These are phyloP conservation scores for Apodospora peruviana DNA, from an alignment of 495 filamentous ascomycete genomes.

Conservation along the genomic window DNA sequence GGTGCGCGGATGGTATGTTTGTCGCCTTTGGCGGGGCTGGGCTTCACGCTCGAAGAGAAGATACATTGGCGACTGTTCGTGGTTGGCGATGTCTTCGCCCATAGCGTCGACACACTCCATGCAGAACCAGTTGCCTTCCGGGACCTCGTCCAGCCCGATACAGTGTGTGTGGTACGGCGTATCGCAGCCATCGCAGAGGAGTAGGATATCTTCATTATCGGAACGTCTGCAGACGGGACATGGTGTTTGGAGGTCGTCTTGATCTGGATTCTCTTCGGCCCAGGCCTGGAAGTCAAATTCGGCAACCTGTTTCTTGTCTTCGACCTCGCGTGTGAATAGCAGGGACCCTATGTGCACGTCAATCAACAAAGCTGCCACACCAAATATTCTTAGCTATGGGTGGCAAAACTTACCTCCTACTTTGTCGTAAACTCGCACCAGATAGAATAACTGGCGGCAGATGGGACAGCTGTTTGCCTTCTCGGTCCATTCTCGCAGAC, in stretches of 20 bases:
- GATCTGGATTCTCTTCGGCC: constrained; percentile 66
- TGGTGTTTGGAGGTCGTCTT: constrained; percentile 57
- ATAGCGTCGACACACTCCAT: constrained; percentile 56
- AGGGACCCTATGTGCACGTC: constrained; percentile 51
- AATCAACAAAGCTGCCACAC: constrained; percentile 18
- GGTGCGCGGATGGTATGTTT: constrained; percentile 42
- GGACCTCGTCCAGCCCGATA: constrained; percentile 68
- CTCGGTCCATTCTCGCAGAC: constrained; percentile 87
- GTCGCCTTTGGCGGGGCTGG: constrained; percentile 2
- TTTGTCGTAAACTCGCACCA: constrained; percentile 73
- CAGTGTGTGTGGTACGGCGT: constrained; percentile 80
- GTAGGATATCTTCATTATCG: constrained; percentile 71
- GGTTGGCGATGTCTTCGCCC: constrained; percentile 37
- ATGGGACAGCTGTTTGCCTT: constrained; percentile 97
- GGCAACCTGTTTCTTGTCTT: constrained; percentile 83
- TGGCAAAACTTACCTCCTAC: constrained; percentile 60
- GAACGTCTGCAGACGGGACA: constrained; percentile 75
- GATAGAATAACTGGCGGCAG: constrained; percentile 84
- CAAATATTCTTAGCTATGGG: background rate
- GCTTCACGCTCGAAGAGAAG: background rate
- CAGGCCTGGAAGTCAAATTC: constrained; percentile 80
- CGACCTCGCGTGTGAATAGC: constrained; percentile 75
- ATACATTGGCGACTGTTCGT: background rate
- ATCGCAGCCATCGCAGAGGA: constrained; percentile 86
- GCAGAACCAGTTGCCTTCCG: constrained; percentile 78